Evolutionary conservation across 2,329 filamentous ascomycete genomes (phyloP), one percentile per base, ranked within the genome.

Genomic region (Leptographium radiaticola): DNA sequence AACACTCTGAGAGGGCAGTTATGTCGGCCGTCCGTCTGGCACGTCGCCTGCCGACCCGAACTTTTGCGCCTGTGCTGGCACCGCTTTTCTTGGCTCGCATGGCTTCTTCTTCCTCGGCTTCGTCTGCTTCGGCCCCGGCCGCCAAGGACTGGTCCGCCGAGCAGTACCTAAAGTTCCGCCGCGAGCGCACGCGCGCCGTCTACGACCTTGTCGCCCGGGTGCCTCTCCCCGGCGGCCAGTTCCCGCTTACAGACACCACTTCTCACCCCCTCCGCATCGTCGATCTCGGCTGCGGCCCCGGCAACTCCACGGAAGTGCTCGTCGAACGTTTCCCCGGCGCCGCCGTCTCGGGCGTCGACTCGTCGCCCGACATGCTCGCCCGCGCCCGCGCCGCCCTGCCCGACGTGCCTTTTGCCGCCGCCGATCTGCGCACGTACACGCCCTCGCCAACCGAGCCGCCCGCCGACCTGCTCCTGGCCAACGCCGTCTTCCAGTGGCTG

Each of bases 401-500:
- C 0, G 59, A 63, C 6, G 57, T 0, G 68, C 66, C 0, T n/a
- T 7, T 13, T 8, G 34, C 34, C 34, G 34, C 34, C 39, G 39
- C 39, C 39, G 25, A 25, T 5, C 25, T 25, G 25, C 25, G 16
- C 15, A 33, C 49, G 16, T 80, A 72, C 58, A 53, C 56, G 0
- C 25, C 25, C 25, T 67, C 70, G 0, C 53, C 62, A 0, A 31
- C 58, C 0, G 53, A 58, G 3, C 45, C 52, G 1, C 57, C 62
- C 0, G 62, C 65, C 0, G 72, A 77, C 45, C 60, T 83, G 0
- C 63, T 78, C 49, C 79, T 78, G 60, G 73, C 71, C 48, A 83
- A 81, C 55, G 78, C 79, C 0, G 76, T 77, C 2, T 73, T 81
- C 55, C 79, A 83, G 54, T 83, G 79, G 79, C 64, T 83, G 5